Evolutionary conservation across 2,329 filamentous ascomycete genomes (phyloP), one percentile per base, ranked within the genome.

Genomic region (Aureobasidium vineae): DNA sequence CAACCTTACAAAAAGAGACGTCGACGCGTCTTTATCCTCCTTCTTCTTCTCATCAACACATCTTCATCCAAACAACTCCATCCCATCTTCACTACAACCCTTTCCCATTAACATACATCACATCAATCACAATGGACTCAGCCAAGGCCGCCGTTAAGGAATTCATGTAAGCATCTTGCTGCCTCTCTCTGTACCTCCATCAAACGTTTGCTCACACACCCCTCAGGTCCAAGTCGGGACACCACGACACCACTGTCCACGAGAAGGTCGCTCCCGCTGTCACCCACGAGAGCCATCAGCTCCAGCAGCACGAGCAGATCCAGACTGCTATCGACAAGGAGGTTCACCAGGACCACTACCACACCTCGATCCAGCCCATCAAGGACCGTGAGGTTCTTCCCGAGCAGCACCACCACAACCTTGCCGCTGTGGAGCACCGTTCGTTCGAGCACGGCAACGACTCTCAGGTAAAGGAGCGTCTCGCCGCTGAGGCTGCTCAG

Each of bases 311-410:
- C 65, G 86, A 90, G 72, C 77, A 87, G n/a, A 71, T 85, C 11
- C 82, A 79, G 23, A 88, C 85, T 1, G 88, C 86, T 7, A 76
- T 90, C 31, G 86, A 91, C 73, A 85, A 84, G 70, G 88, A 91
- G 71, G 79, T 90, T 4, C 88, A 91, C 73, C 88, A 90, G 49
- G 86, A 90, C 67, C 88, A 91, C 71, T 86, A 90, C 75, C 87
- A 91, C 75, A 89, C 86, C 54, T 86, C 86, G 0, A 77, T 90
- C 0, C 88, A 90, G 75, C 88, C 88, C 0, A 77, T 90, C 26
- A 63, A 79, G 16, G 78, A 84, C 69, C 57, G 56, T 33, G 63
- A 69, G 68, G 80, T 81, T 11, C 76, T 83, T 0, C 85, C 88
- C 0, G 88, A 90, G 76, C 78, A 86, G 75, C 88, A 90, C 73